Evolutionary conservation across 2,329 filamentous ascomycete genomes (phyloP), one percentile per base, ranked within the genome.

Genomic region (Xylariaceae sp.): DNA sequence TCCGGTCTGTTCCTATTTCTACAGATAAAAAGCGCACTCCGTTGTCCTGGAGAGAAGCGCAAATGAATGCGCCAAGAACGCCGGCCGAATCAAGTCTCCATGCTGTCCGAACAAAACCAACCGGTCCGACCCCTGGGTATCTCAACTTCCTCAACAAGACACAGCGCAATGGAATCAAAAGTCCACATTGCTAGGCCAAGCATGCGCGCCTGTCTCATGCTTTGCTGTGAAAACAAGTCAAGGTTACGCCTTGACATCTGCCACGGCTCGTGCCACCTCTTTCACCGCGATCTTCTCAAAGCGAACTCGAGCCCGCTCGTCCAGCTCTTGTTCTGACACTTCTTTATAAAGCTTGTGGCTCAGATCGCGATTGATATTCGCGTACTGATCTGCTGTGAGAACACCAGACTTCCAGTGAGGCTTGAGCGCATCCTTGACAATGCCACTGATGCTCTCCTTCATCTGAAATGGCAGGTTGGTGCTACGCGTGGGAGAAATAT

Each of bases 321-420:
- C 83, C 35, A 94, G 80, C 23, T 78, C 74, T 17, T 80, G 75
- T 62, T 80, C 77, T 52, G 78, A 77, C 51, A 84, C 79, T 62
- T 85, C 82, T 64, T 86, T 91, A 74, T 99, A 99, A 60, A 99
- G 79, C 76, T 88, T 89, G 59, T 91, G 88, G 48, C 91, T 97
- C 39, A 97, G 87, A 61, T 89, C 88, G 63, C 92, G 87, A 72
- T 97, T 97, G 75, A 97, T 96, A 58, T 86, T 85, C 2, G 90
- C 93, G 73, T 96, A 99, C 73, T 97, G 88, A 61, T 96, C 90
- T 66, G 92, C 90, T 15, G 87, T 91, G 62, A 97, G 82, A 63
- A 88, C 84, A 67, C 88, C 87, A 48, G 88, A 88, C 63, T 87
- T 83, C 79, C 93, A 97, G 65, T 91, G 84, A 37, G 92, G 91